Evolutionary conservation across 805 yeast species (phyloP).

Genomic region (Candida stauntonica): DNA sequence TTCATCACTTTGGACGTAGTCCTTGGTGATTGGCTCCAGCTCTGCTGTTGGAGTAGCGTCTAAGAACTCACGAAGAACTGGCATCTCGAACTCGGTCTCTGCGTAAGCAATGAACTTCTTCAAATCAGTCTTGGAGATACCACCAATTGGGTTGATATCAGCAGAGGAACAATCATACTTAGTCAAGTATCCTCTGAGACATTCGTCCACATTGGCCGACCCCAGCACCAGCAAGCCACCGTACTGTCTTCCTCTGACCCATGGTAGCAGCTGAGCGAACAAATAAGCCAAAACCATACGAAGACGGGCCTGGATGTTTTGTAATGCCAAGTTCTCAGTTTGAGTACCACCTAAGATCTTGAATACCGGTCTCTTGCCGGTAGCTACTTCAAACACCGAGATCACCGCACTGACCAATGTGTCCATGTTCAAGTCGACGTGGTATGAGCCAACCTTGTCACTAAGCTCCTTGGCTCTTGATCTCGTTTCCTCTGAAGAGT

Average conservation of each 20-base stretch:
- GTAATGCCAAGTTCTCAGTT: constrained; percentile 89
- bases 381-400: constrained; percentile 75
- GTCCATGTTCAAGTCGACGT: constrained; percentile 91
- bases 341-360: constrained; percentile 91
- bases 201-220: constrained; percentile 96
- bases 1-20: constrained; percentile 94
- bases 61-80: constrained; percentile 72
- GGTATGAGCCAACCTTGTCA: constrained; percentile 76
- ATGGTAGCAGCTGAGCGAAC: constrained; percentile 91
- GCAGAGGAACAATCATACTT: constrained; percentile 98
- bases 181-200: constrained; percentile 90
- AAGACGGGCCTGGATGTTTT: constrained; percentile 93
- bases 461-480: constrained; percentile 76
- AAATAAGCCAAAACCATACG: constrained; percentile 93
- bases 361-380: constrained; percentile 85
- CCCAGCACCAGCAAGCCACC: constrained; percentile 88
- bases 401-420: constrained; percentile 69
- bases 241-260: constrained; percentile 72
- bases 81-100: constrained; percentile 59
- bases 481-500: constrained; percentile 87
- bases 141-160: constrained; percentile 98
- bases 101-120: constrained; percentile 85
- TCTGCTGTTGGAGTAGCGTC: constrained; percentile 98
- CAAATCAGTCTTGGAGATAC: constrained; percentile 91
- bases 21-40: constrained; percentile 89